A percentile compares a stretch with the other conserved stretches of the same genome.
Conservation (phyloP, 805 yeast species). For the Candida arabinofermentans region DNA sequence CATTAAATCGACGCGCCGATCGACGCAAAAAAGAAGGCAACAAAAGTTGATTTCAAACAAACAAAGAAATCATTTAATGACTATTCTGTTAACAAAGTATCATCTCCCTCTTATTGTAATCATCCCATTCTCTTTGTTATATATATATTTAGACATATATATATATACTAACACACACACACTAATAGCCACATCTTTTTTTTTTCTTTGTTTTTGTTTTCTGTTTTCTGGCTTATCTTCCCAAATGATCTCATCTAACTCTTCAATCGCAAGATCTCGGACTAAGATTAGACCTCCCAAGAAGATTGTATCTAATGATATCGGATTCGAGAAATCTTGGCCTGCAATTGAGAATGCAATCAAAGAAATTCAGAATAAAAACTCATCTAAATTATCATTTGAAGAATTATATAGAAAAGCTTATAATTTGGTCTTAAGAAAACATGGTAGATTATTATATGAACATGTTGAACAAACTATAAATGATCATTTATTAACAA, state of each 20-base stretch:
- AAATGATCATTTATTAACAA: slow-evolving; percentile 39
- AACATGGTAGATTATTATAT: slow-evolving; percentile 62
- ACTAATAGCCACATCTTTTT: too few relatives aligned
- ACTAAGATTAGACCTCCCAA: slow-evolving; percentile 66
- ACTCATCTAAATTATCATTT: slow-evolving; percentile 71
- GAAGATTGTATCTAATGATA: slow-evolving; percentile 35
- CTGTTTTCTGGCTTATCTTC: not conserved
- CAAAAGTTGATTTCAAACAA: too few relatives aligned
- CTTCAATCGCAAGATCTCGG: slow-evolving; percentile 38
- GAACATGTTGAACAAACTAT: slow-evolving; percentile 52
- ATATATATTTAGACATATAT: too few relatives aligned
- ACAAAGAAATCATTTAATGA: too few relatives aligned
- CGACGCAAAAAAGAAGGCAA: too few relatives aligned
- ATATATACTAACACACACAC: too few relatives aligned
- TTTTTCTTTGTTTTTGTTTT: not conserved
- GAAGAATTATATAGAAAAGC: slow-evolving; percentile 80
- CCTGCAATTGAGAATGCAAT: slow-evolving; percentile 60
- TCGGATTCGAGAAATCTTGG: slow-evolving; percentile 70
- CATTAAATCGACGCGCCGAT: too few relatives aligned
- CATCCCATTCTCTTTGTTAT: too few relatives aligned
- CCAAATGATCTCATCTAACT: slow-evolving; percentile 16
- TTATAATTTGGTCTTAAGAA: slow-evolving; percentile 68
- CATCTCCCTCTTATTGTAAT: too few relatives aligned
- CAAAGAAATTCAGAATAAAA: slow-evolving; percentile 62
- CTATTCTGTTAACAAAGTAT: too few relatives aligned